A percentile compares a stretch with the other conserved stretches of the same genome.
These are phyloP conservation scores for Neopestalotiopsis sp. DNA, from an alignment of 2,329 filamentous ascomycete species.

Conservation along the genomic window DNA sequence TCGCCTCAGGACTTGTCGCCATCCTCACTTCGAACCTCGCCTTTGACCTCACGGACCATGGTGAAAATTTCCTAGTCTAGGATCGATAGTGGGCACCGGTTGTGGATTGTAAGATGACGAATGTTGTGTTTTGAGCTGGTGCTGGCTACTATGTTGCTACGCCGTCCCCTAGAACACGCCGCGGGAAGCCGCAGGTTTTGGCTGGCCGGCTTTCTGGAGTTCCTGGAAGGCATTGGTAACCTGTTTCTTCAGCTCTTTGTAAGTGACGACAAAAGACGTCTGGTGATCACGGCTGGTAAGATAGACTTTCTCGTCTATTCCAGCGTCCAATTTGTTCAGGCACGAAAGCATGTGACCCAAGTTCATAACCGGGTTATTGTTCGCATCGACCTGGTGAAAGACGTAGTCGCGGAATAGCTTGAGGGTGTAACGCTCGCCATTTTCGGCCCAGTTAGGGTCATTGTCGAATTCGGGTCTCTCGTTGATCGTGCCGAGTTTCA, in stretches of 20 bases:
- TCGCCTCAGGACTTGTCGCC: too few species aligned
- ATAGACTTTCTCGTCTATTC: conserved; percentile 83
- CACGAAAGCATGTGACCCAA: conserved; percentile 86
- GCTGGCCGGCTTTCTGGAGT: conserved; percentile 50
- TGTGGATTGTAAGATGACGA: too few species aligned
- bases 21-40: too few species aligned
- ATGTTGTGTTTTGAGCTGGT: too few species aligned
- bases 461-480: conserved; percentile 87
- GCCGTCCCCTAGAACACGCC: background rate
- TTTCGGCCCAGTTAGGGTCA: conserved; percentile 85
- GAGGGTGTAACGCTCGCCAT: conserved; percentile 87
- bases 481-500: conserved; percentile 86
- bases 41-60: too few species aligned
- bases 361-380: conserved; percentile 83
- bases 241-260: conserved; percentile 82
- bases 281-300: conserved; percentile 90
- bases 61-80: too few species aligned
- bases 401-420: conserved; percentile 97
- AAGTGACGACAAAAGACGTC: conserved; percentile 85
- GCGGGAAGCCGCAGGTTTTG: conserved; percentile 3
- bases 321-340: conserved; percentile 92
- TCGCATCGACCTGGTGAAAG: conserved; percentile 91
- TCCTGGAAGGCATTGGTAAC: conserved; percentile 63
- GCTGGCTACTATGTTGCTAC: too few species aligned
- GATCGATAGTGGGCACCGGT: too few species aligned